Base-by-base conservation (phyloP, 2,329 filamentous ascomycete species). In the Aspergillus pseudoterreus region DNA sequence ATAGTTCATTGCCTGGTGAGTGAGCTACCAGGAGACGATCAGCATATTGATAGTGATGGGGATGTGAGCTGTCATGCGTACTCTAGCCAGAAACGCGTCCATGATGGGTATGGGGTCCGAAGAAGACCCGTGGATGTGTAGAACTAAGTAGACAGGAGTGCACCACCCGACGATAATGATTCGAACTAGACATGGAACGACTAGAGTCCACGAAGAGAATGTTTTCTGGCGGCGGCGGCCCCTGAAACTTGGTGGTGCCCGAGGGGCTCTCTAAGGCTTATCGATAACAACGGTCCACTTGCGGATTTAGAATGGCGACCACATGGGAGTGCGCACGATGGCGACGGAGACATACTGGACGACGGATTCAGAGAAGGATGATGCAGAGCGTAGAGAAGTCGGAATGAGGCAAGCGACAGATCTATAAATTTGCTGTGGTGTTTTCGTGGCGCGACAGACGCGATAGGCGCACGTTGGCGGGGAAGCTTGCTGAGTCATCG, bases 1-100 rank as follows among this genome's bases (percentile, higher is more conserved):
- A 81, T 94, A 95, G 74, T 90, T 95, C 81, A 95, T 86, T 45
- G 90, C 89, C 74, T 95, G 90, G 61, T 86, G 81, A 52, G 85
- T 87, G 59, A 85, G 74, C 82, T 85, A 55, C 48, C 46, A 49
- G 38, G 41, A 51, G 49, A 54, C 10, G 9, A 50, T 57, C 49
- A 62, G 54, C 43, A n/a, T 35, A 27, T 41, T 17, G 24, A 45
- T 22, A 35, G 12, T 14, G 15, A 36, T n/a, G 4, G n/a, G 19
- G 38, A 22, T 45, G 35, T 38, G 35, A 17, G 15, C 35, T n/a
- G 35, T 17, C 63, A 38, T 30, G 9, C 27, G 8, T 69, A 86
- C 83, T 68, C 83, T 83, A 47, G 76, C 72, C 42, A 88, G 72
- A 47, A 87, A 76, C 44, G 78, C 78, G 68, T 95, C 90, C 90